A percentile compares a stretch with the other conserved stretches of the same genome.
Conservation (phyloP, 768 basidiomycete genomes). For the Boletus patriciae region DNA sequence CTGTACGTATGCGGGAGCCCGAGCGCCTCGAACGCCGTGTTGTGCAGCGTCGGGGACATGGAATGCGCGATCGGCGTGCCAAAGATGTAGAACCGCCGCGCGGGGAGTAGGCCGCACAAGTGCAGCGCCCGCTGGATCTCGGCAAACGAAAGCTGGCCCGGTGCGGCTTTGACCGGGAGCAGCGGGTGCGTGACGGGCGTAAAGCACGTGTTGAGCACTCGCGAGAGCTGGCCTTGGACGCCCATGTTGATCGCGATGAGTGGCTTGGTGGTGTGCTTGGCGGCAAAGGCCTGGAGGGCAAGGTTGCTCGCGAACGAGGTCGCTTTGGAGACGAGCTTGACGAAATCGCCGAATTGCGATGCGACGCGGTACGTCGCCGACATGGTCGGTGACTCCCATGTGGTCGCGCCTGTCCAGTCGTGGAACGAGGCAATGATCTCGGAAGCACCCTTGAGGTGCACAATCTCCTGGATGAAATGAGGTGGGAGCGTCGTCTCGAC, state of each 20-base stretch:
- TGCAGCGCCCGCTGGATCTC: slow-evolving; percentile 83
- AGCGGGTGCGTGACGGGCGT: slow-evolving; percentile 90
- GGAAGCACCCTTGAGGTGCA: slow-evolving; percentile 63
- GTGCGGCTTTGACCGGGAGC: slow-evolving; percentile 84
- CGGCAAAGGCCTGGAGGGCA: slow-evolving; percentile 69
- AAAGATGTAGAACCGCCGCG: slow-evolving; percentile 79
- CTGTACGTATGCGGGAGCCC: slow-evolving; percentile 84
- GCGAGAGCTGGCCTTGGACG: slow-evolving; percentile 81
- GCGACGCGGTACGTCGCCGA: slow-evolving; percentile 71
- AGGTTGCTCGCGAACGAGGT: slow-evolving; percentile 75
- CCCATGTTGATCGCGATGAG: slow-evolving; percentile 97
- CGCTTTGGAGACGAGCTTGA: slow-evolving; percentile 92
- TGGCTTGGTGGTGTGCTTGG: slow-evolving; percentile 63
- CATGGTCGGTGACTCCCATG: slow-evolving; percentile 71
- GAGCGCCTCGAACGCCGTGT: slow-evolving; percentile 76
- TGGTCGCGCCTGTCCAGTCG: slow-evolving; percentile 84
- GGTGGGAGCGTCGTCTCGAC: slow-evolving; percentile 80
- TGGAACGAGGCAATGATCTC: slow-evolving; percentile 93
- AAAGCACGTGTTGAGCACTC: slow-evolving; percentile 81
- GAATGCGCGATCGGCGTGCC: slow-evolving; percentile 88
- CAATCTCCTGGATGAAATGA: slow-evolving; percentile 57
- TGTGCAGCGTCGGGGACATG: slow-evolving; percentile 92
- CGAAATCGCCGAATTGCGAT: slow-evolving; percentile 72
- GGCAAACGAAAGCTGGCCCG: slow-evolving; percentile 87
- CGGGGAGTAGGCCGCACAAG: slow-evolving; percentile 75